These are phyloP conservation scores for Termitomyces sp. DNA, from an alignment of 768 basidiomycete species.

Conservation along the genomic window DNA sequence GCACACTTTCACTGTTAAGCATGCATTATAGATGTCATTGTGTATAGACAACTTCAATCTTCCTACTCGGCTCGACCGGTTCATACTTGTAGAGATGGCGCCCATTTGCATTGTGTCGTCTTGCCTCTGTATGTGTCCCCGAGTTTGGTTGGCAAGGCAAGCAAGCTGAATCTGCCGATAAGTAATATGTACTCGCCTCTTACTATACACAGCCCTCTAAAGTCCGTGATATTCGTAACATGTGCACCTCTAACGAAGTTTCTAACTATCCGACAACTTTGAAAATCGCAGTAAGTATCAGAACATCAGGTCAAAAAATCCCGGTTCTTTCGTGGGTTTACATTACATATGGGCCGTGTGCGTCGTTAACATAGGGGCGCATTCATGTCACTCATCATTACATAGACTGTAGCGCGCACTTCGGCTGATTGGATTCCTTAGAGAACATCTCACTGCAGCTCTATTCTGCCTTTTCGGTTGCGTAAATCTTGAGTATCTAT, in stretches of 20 bases:
- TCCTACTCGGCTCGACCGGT: neutral
- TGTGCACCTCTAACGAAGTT: neutral
- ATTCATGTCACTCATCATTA: neutral
- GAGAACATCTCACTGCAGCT: too few species aligned
- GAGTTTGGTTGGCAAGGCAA: too few species aligned
- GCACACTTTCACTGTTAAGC: too few species aligned
- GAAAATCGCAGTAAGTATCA: neutral
- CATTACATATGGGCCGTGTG: neutral
- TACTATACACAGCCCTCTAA: neutral
- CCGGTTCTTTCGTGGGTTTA: constrained; percentile 7
- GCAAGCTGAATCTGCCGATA: neutral
- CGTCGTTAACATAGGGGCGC: neutral
- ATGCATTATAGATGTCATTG: too few species aligned
- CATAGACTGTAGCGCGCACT: neutral
- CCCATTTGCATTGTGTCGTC: neutral
- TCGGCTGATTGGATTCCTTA: too few species aligned
- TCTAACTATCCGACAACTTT: neutral
- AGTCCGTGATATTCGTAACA: neutral
- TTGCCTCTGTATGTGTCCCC: neutral
- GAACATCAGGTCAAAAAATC: neutral
- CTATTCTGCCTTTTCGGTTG: neutral
- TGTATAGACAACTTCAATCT: too few species aligned
- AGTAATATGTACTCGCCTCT: too few species aligned
- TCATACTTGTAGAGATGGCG: neutral
- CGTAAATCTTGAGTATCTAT: neutral